Base-by-base conservation (phyloP, 2,329 filamentous ascomycete species). In the Trichoderma sp. region DNA sequence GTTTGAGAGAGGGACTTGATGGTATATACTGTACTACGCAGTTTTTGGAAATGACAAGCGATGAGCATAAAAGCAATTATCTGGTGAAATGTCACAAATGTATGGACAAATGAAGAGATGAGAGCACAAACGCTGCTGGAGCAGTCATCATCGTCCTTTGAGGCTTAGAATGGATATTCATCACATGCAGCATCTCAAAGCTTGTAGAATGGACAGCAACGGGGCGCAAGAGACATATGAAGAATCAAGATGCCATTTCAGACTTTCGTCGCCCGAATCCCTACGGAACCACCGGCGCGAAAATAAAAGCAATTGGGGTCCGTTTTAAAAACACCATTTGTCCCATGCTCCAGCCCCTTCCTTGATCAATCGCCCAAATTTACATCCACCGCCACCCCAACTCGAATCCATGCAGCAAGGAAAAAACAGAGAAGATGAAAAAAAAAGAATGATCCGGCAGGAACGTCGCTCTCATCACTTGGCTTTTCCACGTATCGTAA, bases 1-100 rank as follows among this genome's bases (percentile, higher is more conserved):
- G 8, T 98, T 97, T 85, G 93, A 93, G 78, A 88, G 94, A 78
- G 94, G 95, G 24, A 74, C 80, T 8, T 82, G 57, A 62, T 53
- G 11, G 14, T 12, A 14, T n/a, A 4, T n/a, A 4, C 14, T 18
- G 8, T n/a, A 2, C n/a, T 21, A 34, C 11, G n/a, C 1, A 18
- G 21, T 14, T 57, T n/a, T 36, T 36, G 57, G 3, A 15, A 60
- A 21, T 60, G 57, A 34, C 39, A 8, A n/a, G 39, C 39, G 15
- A 43, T 24, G 9, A 24, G 6, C 21, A 6, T 24, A 5, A 14
- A 21, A 3, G 8, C 21, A 9, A 12, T 21, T 21, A 12, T 24
- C 11, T 53, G 47, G 18, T 43, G 7, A n/a, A 43, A 43, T 43
- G 39, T 9, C 39, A 43, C 39, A 6, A 6, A 51, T 6, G 12